Base-by-base conservation (phyloP, 2,329 filamentous ascomycete species). In the Clonostachys rosea region DNA sequence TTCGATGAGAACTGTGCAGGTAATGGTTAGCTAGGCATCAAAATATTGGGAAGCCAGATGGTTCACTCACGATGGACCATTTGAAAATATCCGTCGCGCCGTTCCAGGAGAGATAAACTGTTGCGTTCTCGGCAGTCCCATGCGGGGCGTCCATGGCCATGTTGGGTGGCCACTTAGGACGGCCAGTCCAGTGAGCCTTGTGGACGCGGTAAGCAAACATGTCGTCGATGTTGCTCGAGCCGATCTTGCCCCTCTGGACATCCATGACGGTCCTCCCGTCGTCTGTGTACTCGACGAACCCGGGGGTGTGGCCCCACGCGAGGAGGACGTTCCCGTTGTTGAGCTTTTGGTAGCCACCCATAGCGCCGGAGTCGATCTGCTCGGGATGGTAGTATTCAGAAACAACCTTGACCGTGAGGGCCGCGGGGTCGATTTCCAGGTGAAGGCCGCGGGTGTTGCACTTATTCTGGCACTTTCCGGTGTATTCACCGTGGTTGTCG, bases 401-500 rank as follows among this genome's bases (percentile, higher is more conserved):
- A 2, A 63, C 53, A n/a, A 64, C 44, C 17, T 51, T 49, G 2
- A 52, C 61, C 5, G 62, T 63, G 61, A 59, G 60, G n/a, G 47
- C 50, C 11, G 49, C 47, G 33, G 52, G 42, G 50, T 64, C 57
- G 14, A 66, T 57, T 41, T 57, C 48, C n/a, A 66, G 43, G 17
- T 61, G 55, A 12, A 66, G 47, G 5, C 61, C 62, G 13, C 62
- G 56, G 16, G 59, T 52, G 12, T 48, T 44, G 53, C 65, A 66
- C 14, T 59, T 50, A 8, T 47, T 43, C 2, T 55, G 47, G 47
- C 64, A 67, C 18, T 49, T 54, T 0, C 55, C 55, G 3, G 60
- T 65, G 5, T 57, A 49, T 51, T 66, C 60, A 40, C 52, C 58
- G 42, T 68, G 65, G 53, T 70, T 69, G 55, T 69, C 66, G 48